Conservation (phyloP, 108 stramenopile species). For the Mediolabrus comicus region DNA sequence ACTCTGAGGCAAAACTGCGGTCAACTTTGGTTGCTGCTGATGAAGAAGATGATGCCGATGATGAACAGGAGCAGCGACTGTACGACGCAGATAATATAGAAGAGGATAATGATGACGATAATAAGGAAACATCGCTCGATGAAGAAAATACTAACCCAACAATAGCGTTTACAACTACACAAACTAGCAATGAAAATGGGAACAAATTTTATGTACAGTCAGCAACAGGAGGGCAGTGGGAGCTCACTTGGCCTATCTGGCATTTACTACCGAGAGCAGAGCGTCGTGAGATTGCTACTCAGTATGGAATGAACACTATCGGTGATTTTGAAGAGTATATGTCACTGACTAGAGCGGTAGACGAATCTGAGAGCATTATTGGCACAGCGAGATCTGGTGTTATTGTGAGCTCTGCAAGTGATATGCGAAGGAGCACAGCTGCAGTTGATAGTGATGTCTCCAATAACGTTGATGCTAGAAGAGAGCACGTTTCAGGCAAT, state of each 20-base stretch:
- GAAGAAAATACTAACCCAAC: not conserved
- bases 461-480: not conserved
- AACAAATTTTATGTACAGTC: conserved; percentile 31
- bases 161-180: not conserved
- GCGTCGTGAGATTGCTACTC: conserved; percentile 60
- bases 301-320: conserved; percentile 77
- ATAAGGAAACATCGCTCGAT: no score
- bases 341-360: conserved; percentile 52
- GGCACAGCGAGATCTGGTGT: conserved; percentile 4
- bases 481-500: not conserved
- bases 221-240: conserved; percentile 56
- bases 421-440: not conserved
- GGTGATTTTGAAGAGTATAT: conserved; percentile 86
- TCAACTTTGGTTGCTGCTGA: not conserved
- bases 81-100: conserved; percentile 18
- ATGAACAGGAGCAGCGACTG: conserved; percentile 34
- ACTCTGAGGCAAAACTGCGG: conserved; percentile 6
- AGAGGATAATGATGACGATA: conserved; percentile 3
- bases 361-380: conserved; percentile 38
- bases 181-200: not conserved
- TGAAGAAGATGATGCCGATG: conserved; percentile 30
- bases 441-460: not conserved
- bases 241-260: conserved; percentile 85
- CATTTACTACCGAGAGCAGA: conserved; percentile 74
- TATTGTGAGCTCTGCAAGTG: not conserved